Conservation (phyloP, 148 eudicot genomes). For the Arbutus unedo region DNA sequence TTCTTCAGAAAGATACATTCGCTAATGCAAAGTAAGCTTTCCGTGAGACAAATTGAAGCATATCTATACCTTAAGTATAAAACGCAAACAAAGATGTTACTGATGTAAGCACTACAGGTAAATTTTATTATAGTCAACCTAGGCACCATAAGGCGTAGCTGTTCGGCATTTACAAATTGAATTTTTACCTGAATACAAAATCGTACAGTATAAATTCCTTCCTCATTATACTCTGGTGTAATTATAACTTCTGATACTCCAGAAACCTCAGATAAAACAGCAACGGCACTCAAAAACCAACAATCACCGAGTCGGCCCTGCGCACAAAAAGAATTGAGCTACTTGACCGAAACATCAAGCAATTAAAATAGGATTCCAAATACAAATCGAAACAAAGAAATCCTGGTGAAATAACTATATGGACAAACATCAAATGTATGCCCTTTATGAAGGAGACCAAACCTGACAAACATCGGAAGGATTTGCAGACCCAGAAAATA, state of each 20-base stretch:
- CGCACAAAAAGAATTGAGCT: slow-evolving; percentile 8
- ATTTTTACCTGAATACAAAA: slow-evolving; percentile 89
- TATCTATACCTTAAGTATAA: neutral
- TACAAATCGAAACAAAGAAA: slow-evolving; percentile 4
- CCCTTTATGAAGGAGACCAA: slow-evolving; percentile 18
- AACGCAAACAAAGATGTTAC: neutral
- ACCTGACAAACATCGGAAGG: slow-evolving; percentile 99
- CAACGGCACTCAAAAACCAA: slow-evolving; percentile 99
- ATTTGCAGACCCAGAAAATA: slow-evolving; percentile 82
- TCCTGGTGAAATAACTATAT: too few relatives aligned
- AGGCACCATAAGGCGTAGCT: neutral
- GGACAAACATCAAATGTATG: neutral
- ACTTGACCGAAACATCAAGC: slow-evolving; percentile 9
- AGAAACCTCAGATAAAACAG: slow-evolving; percentile 95
- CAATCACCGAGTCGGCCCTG: slow-evolving; percentile 99
- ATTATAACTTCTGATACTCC: slow-evolving; percentile 91
- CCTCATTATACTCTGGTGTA: slow-evolving; percentile 87
- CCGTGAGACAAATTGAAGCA: neutral
- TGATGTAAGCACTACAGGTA: neutral
- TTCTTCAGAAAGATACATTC: neutral
- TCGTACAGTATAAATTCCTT: slow-evolving; percentile 97
- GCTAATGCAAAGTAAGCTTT: slow-evolving; percentile 2
- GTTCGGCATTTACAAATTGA: neutral
- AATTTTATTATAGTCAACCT: neutral
- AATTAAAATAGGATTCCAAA: slow-evolving; percentile 10